Conservation (phyloP, 129 eudicot species). For the Chrysanthemum makinoi region DNA sequence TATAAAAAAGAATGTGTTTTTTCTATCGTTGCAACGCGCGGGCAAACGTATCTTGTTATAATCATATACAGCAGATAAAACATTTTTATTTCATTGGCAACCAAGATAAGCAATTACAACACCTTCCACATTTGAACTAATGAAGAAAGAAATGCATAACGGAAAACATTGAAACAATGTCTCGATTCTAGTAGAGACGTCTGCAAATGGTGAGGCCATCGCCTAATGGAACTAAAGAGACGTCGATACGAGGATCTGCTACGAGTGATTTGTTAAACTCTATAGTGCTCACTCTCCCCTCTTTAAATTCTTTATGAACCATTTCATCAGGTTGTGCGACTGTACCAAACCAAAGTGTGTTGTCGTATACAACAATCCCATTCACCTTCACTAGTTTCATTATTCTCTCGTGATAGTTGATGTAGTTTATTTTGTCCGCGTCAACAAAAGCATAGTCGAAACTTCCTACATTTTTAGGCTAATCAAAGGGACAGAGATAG, state of each 20-base stretch:
- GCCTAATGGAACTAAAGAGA: slow-evolving; percentile 37
- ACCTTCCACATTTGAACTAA: too few species aligned
- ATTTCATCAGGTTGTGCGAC: slow-evolving; percentile 43
- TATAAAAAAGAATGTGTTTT: too few species aligned
- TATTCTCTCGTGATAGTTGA: slow-evolving; percentile 55
- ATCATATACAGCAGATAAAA: too few species aligned
- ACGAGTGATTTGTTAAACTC: slow-evolving; percentile 41
- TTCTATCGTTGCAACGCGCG: too few species aligned
- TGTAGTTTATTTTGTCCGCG: slow-evolving; percentile 58
- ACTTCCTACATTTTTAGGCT: slow-evolving; percentile 45
- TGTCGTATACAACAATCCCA: slow-evolving; percentile 57
- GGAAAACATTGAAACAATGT: background rate
- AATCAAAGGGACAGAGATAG: background rate
- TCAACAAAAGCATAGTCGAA: slow-evolving; percentile 69
- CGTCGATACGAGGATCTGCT: slow-evolving; percentile 44
- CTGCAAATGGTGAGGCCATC: slow-evolving; percentile 56
- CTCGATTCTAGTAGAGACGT: slow-evolving; percentile 34
- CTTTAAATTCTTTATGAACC: slow-evolving; percentile 6
- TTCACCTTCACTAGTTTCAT: slow-evolving; percentile 53
- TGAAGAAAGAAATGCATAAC: background rate
- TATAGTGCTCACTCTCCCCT: background rate
- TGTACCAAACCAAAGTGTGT: slow-evolving; percentile 53
- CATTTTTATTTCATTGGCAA: too few species aligned
- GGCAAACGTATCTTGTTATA: too few species aligned
- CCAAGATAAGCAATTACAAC: too few species aligned